Evolutionary conservation across 495 filamentous ascomycete species (phyloP).

Genomic region (Aspergillus taichungensis): DNA sequence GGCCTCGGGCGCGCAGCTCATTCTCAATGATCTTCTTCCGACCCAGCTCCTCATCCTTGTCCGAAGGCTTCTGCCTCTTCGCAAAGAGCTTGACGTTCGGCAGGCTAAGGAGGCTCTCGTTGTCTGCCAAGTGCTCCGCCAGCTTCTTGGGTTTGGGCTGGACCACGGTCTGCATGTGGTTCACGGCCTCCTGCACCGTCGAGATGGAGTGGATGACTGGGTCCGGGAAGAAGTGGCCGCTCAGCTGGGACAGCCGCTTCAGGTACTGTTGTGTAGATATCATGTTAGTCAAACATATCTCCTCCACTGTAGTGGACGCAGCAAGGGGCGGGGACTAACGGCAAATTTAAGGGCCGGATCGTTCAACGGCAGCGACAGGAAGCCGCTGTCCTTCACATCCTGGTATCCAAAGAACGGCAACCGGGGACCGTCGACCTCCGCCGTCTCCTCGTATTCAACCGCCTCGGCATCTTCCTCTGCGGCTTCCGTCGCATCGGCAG

Average conservation of each 20-base stretch:
- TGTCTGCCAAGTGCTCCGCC: slow-evolving; percentile 24
- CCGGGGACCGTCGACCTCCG: slow-evolving; percentile 1
- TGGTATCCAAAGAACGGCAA: slow-evolving; percentile 12
- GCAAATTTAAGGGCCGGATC: slow-evolving; percentile 61
- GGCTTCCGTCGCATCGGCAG: neutral
- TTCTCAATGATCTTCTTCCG: slow-evolving; percentile 77
- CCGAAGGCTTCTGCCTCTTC: slow-evolving; percentile 51
- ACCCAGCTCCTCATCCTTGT: slow-evolving; percentile 68
- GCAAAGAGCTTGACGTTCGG: slow-evolving; percentile 62
- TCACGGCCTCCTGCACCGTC: slow-evolving; percentile 49
- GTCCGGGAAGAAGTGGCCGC: slow-evolving; percentile 65
- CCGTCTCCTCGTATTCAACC: slow-evolving; percentile 5
- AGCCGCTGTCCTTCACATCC: slow-evolving; percentile 14
- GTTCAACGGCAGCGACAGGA: slow-evolving; percentile 37
- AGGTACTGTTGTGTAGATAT: slow-evolving; percentile 43
- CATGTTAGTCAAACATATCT: slow-evolving; percentile 8
- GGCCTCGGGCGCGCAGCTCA: slow-evolving; percentile 55
- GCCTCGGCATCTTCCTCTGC: slow-evolving; percentile 1
- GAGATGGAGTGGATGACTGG: slow-evolving; percentile 43
- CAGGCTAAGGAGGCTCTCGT: slow-evolving; percentile 37
- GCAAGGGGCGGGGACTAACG: slow-evolving; percentile 41
- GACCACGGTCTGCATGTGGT: slow-evolving; percentile 32
- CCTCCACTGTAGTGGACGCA: neutral
- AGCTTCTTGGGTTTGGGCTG: slow-evolving; percentile 54
- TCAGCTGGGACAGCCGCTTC: slow-evolving; percentile 71